Conservation (phyloP, 2,329 filamentous ascomycete genomes). For the Remersonia thermophila region DNA sequence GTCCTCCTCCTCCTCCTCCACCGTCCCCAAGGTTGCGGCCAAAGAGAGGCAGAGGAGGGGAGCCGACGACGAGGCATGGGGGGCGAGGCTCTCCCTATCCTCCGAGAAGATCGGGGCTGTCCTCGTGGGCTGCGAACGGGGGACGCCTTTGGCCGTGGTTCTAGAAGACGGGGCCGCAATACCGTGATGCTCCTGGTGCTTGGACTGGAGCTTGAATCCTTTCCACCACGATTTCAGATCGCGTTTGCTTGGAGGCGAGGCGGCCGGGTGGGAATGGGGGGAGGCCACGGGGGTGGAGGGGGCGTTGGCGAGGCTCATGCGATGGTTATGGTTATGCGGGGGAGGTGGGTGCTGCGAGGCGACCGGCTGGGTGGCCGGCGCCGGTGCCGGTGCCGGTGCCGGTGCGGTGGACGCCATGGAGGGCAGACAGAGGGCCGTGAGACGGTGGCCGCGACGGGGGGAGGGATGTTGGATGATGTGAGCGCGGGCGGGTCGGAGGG, state of each 20-base stretch:
- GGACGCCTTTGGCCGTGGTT: no score
- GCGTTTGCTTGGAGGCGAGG: constrained; percentile 62
- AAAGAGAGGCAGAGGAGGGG: no score
- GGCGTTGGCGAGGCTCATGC: constrained; percentile 2
- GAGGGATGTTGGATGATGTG: constrained; percentile 3
- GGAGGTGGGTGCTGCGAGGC: constrained; percentile 11
- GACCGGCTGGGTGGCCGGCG: constrained; percentile 12
- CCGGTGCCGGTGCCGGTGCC: constrained; percentile 9
- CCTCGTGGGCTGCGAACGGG: no score
- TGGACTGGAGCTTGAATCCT: constrained; percentile 65
- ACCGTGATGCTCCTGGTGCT: constrained; percentile 45
- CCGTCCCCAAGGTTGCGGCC: no score
- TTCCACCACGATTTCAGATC: constrained; percentile 97
- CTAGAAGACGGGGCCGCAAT: constrained; percentile 27
- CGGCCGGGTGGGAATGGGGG: constrained; percentile 28
- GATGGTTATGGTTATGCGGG: constrained; percentile 5
- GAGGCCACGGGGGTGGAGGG: constrained; percentile 3
- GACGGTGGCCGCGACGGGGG: constrained; percentile 17
- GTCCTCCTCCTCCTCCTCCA: no score
- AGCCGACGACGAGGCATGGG: no score
- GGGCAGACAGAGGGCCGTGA: constrained; percentile 5
- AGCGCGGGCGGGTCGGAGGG: constrained; percentile 8
- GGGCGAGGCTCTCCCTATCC: no score
- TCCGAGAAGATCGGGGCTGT: no score
- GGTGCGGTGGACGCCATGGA: constrained; percentile 21